Evolutionary conservation across 495 filamentous ascomycete species (phyloP).

Genomic region (Trichocladium uniseriatum): DNA sequence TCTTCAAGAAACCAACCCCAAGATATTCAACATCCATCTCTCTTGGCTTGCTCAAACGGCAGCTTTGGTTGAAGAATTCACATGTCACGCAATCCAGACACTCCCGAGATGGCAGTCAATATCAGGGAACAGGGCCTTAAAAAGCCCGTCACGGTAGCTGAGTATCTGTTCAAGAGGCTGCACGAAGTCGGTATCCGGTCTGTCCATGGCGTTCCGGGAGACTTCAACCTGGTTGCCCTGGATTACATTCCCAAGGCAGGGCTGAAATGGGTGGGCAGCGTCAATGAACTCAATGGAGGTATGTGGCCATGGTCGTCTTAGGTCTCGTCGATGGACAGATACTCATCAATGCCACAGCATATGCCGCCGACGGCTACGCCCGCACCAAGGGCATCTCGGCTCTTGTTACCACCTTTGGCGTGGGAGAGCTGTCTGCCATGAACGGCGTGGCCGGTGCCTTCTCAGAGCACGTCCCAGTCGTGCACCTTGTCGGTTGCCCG

Average conservation of each 20-base stretch:
- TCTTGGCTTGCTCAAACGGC: too few relatives aligned
- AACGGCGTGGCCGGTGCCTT: conserved; percentile 66
- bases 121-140: conserved; percentile 31
- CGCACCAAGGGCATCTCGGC: conserved; percentile 63
- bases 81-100: too few relatives aligned
- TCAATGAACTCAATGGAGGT: conserved; percentile 78
- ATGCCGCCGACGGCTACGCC: conserved; percentile 75
- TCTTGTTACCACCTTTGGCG: conserved; percentile 70
- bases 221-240: conserved; percentile 62
- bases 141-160: conserved; percentile 41
- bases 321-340: too few relatives aligned
- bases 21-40: too few relatives aligned
- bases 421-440: conserved; percentile 67
- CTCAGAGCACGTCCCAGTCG: conserved; percentile 65
- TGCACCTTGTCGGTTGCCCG: conserved; percentile 74
- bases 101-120: conserved; percentile 20
- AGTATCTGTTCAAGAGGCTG: conserved; percentile 63
- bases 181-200: conserved; percentile 59
- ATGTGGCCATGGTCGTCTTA: conserved; percentile 9
- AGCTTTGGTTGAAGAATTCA: too few relatives aligned
- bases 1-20: too few relatives aligned
- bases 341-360: conserved; percentile 38
- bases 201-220: conserved; percentile 64
- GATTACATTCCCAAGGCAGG: conserved; percentile 56
- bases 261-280: conserved; percentile 68